Percentiles rank a stretch among this genome's conserved stretches.
These are phyloP conservation scores for Lactarius pseudohatsudake DNA, from an alignment of 768 basidiomycete species.

Conservation along the genomic window DNA sequence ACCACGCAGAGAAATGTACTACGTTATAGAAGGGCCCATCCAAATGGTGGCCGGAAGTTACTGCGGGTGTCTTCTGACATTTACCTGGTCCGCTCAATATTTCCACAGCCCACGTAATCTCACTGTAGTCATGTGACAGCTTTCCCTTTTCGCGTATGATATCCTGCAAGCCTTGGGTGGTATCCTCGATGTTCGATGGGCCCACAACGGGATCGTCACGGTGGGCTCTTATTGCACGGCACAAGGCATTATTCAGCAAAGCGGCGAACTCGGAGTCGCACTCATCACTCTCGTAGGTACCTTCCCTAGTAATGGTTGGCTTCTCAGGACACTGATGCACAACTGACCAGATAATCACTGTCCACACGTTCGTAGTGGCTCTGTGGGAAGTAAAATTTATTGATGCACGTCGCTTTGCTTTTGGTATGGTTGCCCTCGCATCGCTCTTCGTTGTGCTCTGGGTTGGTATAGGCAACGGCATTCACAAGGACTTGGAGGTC, in stretches of 20 bases:
- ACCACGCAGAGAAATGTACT: constrained; percentile 18
- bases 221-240: constrained; percentile 39
- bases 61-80: constrained; percentile 42
- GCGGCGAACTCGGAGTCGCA: constrained; percentile 45
- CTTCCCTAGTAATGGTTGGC: neutral
- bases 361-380: constrained; percentile 43
- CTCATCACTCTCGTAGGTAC: constrained; percentile 42
- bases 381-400: constrained; percentile 36
- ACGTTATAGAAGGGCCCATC: constrained; percentile 9
- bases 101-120: neutral
- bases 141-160: constrained; percentile 36
- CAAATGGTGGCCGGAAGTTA: constrained; percentile 27
- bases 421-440: constrained; percentile 14
- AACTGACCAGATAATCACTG: constrained; percentile 32
- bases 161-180: constrained; percentile 42
- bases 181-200: constrained; percentile 41
- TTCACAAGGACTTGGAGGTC: constrained; percentile 32
- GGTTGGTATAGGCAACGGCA: constrained; percentile 37
- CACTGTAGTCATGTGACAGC: constrained; percentile 29
- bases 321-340: constrained; percentile 31
- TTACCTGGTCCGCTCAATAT: constrained; percentile 39
- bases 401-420: constrained; percentile 32
- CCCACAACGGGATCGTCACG: constrained; percentile 37
- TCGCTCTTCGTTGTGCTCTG: constrained; percentile 35
- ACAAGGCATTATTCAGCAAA: constrained; percentile 43